Conservation (phyloP, 2,329 filamentous ascomycete genomes). For the Periconia macrospinosa region DNA sequence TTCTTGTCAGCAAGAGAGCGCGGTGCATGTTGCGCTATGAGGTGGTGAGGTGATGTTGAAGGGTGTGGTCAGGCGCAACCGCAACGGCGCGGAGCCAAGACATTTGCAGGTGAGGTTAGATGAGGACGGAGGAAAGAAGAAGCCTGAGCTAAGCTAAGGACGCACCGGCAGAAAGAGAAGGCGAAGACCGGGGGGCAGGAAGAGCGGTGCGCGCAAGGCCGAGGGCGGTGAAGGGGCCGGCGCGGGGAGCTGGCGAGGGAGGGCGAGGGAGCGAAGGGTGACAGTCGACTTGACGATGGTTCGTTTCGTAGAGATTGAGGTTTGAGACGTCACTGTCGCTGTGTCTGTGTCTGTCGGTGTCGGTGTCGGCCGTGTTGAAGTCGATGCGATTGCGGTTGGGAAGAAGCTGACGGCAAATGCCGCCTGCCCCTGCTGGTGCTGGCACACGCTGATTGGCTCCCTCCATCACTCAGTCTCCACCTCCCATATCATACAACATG, state of each 20-base stretch:
- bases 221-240: not conserved
- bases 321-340: too few species aligned
- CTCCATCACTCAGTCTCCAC: too few species aligned
- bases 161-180: not conserved
- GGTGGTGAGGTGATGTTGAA: too few species aligned
- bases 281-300: not conserved
- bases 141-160: not conserved
- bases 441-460: too few species aligned
- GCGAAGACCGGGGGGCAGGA: not conserved
- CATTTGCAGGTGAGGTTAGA: too few species aligned
- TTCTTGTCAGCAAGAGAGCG: too few species aligned
- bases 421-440: conserved; percentile 16
- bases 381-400: conserved; percentile 1
- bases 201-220: not conserved
- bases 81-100: too few species aligned
- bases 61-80: too few species aligned
- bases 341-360: too few species aligned
- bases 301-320: not conserved
- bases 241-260: not conserved
- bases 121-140: not conserved
- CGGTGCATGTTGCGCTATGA: too few species aligned
- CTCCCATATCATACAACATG: too few species aligned
- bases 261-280: not conserved
- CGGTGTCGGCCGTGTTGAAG: not conserved
- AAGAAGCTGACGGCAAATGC: conserved; percentile 18